These are phyloP conservation scores for Leccinum disarticulatum DNA, from an alignment of 768 basidiomycete species.

Conservation along the genomic window DNA sequence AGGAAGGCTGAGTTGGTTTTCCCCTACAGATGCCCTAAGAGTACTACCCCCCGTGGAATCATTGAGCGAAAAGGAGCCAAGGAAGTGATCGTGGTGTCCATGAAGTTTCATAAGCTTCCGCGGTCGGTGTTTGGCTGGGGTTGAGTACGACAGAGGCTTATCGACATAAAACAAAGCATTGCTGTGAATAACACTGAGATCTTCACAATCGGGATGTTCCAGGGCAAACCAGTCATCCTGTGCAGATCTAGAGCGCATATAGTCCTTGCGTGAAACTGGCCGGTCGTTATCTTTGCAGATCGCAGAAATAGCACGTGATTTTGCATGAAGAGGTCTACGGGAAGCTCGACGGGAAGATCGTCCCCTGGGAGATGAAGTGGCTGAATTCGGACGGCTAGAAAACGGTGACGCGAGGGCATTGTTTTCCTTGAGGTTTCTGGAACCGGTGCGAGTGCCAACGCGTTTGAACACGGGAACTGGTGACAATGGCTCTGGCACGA, in stretches of 20 bases:
- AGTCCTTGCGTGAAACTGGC: slow-evolving; percentile 19
- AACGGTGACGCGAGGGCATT: slow-evolving; percentile 45
- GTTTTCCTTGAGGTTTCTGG: slow-evolving; percentile 44
- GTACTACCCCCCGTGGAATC: background rate
- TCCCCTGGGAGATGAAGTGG: slow-evolving; percentile 35
- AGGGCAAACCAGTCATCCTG: slow-evolving; percentile 17
- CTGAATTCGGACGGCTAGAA: slow-evolving; percentile 44
- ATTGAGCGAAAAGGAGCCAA: background rate
- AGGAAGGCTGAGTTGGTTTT: slow-evolving; percentile 9
- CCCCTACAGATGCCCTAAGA: slow-evolving; percentile 6
- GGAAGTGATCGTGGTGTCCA: background rate
- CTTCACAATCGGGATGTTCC: background rate
- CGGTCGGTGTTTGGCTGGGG: slow-evolving; percentile 17
- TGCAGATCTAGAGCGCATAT: slow-evolving; percentile 27
- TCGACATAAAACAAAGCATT: slow-evolving; percentile 18
- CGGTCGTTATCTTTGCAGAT: slow-evolving; percentile 18
- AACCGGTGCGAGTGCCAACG: slow-evolving; percentile 38
- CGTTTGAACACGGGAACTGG: slow-evolving; percentile 41
- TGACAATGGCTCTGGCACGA: slow-evolving; percentile 39
- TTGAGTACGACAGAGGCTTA: slow-evolving; percentile 28
- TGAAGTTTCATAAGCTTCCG: slow-evolving; percentile 1
- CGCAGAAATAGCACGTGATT: slow-evolving; percentile 42
- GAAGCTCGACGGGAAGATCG: slow-evolving; percentile 14
- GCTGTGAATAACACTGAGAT: slow-evolving; percentile 4
- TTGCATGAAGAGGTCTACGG: slow-evolving; percentile 28